A percentile compares a stretch with the other conserved stretches of the same genome.
Evolutionary conservation across 768 basidiomycete genomes (phyloP).

Genomic region (Candolleomyces eurysporus): DNA sequence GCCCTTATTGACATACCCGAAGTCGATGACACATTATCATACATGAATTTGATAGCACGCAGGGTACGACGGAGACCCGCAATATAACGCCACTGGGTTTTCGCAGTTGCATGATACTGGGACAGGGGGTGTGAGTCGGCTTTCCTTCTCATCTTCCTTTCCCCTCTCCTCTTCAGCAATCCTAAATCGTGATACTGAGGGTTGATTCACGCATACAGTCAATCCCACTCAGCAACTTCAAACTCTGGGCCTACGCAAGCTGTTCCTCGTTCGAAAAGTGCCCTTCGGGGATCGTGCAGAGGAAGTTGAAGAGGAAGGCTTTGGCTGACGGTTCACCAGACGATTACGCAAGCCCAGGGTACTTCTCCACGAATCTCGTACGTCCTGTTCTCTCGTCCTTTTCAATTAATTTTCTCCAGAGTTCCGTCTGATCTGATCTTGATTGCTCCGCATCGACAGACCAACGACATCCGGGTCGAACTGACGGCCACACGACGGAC

Average conservation of each 20-base stretch:
- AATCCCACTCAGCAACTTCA: slow-evolving; percentile 60
- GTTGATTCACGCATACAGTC: slow-evolving; percentile 14
- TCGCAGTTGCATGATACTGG: slow-evolving; percentile 65
- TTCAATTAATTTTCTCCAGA: not conserved
- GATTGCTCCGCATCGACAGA: slow-evolving; percentile 26
- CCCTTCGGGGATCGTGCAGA: slow-evolving; percentile 40
- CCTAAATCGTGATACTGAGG: not conserved
- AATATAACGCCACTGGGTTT: slow-evolving; percentile 51
- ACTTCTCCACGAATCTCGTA: slow-evolving; percentile 62
- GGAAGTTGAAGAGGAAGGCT: slow-evolving; percentile 50
- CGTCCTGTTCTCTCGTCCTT: slow-evolving; percentile 4
- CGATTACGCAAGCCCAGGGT: slow-evolving; percentile 63
- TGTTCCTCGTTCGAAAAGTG: slow-evolving; percentile 56
- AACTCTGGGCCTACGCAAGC: slow-evolving; percentile 51
- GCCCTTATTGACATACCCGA: too few relatives aligned
- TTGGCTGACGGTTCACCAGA: slow-evolving; percentile 40
- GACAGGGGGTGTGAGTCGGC: slow-evolving; percentile 50
- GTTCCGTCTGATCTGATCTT: too few relatives aligned
- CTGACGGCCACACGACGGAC: slow-evolving; percentile 58
- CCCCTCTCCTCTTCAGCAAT: not conserved
- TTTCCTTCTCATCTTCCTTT: not conserved
- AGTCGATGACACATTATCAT: too few relatives aligned
- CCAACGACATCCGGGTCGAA: slow-evolving; percentile 55
- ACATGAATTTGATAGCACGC: slow-evolving; percentile 33
- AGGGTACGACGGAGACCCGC: slow-evolving; percentile 44